Evolutionary conservation across 148 eudicot genomes (phyloP).

Genomic region (Fagopyrum homotropicum): DNA sequence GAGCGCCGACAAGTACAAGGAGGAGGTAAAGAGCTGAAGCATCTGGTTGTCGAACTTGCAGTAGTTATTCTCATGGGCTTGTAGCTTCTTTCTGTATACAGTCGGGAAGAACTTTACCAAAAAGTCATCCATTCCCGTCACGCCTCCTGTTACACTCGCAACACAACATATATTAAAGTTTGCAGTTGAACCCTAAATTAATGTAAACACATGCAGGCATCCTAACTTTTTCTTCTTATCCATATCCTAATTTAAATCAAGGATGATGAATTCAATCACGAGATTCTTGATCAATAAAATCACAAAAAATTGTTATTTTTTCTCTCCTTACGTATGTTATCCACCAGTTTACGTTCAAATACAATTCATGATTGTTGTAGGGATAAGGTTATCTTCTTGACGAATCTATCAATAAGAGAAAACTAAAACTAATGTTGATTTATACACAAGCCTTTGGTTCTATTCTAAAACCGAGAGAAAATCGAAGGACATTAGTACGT

Average conservation of each 20-base stretch:
- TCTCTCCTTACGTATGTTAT: too few relatives aligned
- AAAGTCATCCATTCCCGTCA: conserved; percentile 69
- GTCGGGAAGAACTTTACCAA: conserved; percentile 49
- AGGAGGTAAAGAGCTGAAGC: conserved; percentile 70
- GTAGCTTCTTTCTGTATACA: conserved; percentile 37
- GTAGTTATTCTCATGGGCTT: conserved; percentile 52
- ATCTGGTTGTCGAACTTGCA: conserved; percentile 61
- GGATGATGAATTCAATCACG: conserved; percentile 4
- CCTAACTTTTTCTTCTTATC: conserved; percentile 1
- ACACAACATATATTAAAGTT: too few relatives aligned
- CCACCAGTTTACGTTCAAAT: too few relatives aligned
- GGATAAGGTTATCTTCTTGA: too few relatives aligned
- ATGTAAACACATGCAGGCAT: background rate
- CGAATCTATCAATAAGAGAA: too few relatives aligned
- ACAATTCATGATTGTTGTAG: too few relatives aligned
- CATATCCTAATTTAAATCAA: background rate
- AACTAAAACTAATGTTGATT: too few relatives aligned
- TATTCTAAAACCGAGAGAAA: background rate
- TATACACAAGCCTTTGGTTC: too few relatives aligned
- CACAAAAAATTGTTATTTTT: too few relatives aligned
- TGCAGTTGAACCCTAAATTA: background rate
- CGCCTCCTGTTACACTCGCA: conserved; percentile 61
- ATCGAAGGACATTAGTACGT: background rate
- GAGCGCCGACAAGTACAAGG: conserved; percentile 52
- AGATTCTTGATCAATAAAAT: too few relatives aligned